phyloP scores from a whole-genome alignment of 2,329 filamentous ascomycete genomes.

The Venturia effusa region DNA sequence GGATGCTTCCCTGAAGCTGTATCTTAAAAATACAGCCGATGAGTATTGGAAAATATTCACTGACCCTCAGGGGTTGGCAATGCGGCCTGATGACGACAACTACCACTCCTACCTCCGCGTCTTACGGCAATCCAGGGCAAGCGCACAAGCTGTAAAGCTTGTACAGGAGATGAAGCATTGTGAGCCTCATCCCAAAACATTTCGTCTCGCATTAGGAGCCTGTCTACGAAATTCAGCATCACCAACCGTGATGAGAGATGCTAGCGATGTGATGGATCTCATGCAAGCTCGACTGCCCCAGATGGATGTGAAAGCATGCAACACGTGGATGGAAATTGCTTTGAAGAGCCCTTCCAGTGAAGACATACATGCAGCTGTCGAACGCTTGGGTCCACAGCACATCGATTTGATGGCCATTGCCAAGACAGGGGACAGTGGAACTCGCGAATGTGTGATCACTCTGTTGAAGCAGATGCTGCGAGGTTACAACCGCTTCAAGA shows the following conservation, averaged over 20 bases:
- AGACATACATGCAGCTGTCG: constrained; percentile 15
- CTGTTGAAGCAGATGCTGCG: not conserved
- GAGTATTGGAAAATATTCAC: constrained; percentile 73
- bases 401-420: not conserved
- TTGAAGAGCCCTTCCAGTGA: constrained; percentile 28
- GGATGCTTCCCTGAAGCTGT: constrained; percentile 49
- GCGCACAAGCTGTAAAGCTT: constrained; percentile 48
- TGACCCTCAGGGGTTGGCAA: constrained; percentile 35
- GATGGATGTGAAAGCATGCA: constrained; percentile 42
- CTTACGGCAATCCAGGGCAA: constrained; percentile 55
- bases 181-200: constrained; percentile 35
- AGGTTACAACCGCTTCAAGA: not conserved
- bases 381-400: constrained; percentile 1
- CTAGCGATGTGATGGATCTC: constrained; percentile 51
- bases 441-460: not conserved
- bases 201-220: constrained; percentile 61
- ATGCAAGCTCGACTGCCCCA: constrained; percentile 41
- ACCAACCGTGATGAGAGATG: constrained; percentile 53
- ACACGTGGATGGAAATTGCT: constrained; percentile 47
- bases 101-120: constrained; percentile 58
- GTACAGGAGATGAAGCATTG: constrained; percentile 37
- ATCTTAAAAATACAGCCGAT: constrained; percentile 50
- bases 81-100: constrained; percentile 63
- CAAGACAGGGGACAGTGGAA: not conserved
- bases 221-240: constrained; percentile 73